Percentiles rank a stretch among this genome's conserved stretches.
Evolutionary conservation across 306 rosid species (phyloP).

Genomic region (Delonix regia): DNA sequence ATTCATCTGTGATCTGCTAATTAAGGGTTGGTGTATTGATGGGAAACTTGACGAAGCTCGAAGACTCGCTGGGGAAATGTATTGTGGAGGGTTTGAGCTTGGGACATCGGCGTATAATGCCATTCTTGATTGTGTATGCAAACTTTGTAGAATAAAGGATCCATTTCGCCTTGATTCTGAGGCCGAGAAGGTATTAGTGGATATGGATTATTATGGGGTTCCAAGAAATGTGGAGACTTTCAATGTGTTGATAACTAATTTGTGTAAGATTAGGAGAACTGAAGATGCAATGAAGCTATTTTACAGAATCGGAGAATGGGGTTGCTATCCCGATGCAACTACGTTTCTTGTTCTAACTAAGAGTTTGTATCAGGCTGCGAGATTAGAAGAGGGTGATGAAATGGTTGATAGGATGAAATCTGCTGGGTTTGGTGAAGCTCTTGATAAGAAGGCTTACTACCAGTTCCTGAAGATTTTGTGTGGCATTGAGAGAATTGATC

Average conservation of each 20-base stretch:
- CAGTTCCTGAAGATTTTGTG: slow-evolving; percentile 73
- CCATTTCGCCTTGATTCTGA: slow-evolving; percentile 69
- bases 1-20: slow-evolving; percentile 59
- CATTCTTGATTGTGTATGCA: slow-evolving; percentile 73
- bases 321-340: slow-evolving; percentile 50
- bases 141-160: slow-evolving; percentile 74
- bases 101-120: slow-evolving; percentile 69
- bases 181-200: slow-evolving; percentile 63
- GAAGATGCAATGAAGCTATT: slow-evolving; percentile 64
- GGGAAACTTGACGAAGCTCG: slow-evolving; percentile 73
- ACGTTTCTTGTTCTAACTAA: slow-evolving; percentile 60
- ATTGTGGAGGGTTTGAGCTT: slow-evolving; percentile 79
- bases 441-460: slow-evolving; percentile 66
- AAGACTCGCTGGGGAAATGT: slow-evolving; percentile 80
- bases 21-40: slow-evolving; percentile 71
- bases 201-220: slow-evolving; percentile 69
- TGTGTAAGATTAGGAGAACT: slow-evolving; percentile 83
- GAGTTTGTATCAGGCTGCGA: slow-evolving; percentile 84
- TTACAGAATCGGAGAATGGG: slow-evolving; percentile 70
- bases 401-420: slow-evolving; percentile 87
- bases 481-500: slow-evolving; percentile 82
- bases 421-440: slow-evolving; percentile 53
- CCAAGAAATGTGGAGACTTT: slow-evolving; percentile 87
- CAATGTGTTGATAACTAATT: slow-evolving; percentile 65
- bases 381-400: slow-evolving; percentile 83